Evolutionary conservation across 2,329 filamentous ascomycete genomes (phyloP), one percentile per base, ranked within the genome.

Genomic region (Pestalotiopsis sp.): DNA sequence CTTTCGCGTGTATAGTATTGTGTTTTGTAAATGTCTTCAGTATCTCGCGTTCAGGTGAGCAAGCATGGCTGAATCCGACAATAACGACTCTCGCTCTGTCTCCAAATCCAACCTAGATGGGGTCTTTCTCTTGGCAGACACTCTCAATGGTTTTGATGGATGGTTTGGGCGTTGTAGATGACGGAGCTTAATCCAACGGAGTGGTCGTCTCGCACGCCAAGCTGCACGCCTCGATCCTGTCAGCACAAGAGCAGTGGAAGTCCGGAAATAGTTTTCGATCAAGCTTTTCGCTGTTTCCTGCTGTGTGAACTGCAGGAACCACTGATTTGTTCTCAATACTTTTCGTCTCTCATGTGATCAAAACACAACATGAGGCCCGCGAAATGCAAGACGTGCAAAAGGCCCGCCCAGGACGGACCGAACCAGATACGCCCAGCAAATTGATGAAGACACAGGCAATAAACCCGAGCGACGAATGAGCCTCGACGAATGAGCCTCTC

Each of bases 211-310:
- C 13, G 59, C 14, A 39, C 27, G 61, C 36, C 61, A 64, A 31
- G 61, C 38, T 64, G 36, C 61, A 64, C 61, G 61, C 38, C 9
- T n/a, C 61, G 23, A 64, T 64, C 61, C 61, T 64, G 61, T 64
- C 61, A 64, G 61, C 61, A 64, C 61, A 38, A 49, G n/a, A 49
- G 31, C 61, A 64, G 61, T 23, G 36, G 38, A 23, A 52, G 45
- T 52, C 17, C 61, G 20, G 25, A 64, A 64, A 64, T 49, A 64
- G 38, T 45, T 25, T 61, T 20, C 31, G 59, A 36, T 61, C 59
- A 61, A 61, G 59, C 31, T 39, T 64, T 45, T 17, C 36, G n/a
- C 13, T 7, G n/a, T 17, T 11, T 27, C 17, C 17, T 64, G 38
- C n/a, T 45, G 61, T 45, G n/a, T 6, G 4, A 20, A 41, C 61